phyloP scores from a whole-genome alignment of 768 basidiomycete genomes.

The Leucocoprinus sp. region DNA sequence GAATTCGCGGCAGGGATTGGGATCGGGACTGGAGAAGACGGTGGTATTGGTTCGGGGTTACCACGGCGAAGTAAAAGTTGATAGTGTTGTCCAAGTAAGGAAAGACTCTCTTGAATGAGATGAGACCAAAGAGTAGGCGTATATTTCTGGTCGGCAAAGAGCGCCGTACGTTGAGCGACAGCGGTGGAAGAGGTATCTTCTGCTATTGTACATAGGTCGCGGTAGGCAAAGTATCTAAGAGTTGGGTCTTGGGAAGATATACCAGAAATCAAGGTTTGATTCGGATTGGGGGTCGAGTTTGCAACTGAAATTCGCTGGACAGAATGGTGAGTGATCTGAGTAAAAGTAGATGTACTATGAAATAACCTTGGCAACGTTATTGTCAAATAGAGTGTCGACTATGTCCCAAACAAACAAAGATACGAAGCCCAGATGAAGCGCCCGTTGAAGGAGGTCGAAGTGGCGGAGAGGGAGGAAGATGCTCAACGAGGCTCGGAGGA shows the following conservation, averaged over 20 bases:
- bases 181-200: conserved; percentile 33
- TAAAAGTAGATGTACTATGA: background rate
- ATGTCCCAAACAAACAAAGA: conserved; percentile 59
- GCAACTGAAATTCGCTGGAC: conserved; percentile 42
- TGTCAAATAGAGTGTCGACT: conserved; percentile 51
- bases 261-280: conserved; percentile 55
- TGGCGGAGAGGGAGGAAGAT: conserved; percentile 41
- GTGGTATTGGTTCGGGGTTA: conserved; percentile 22
- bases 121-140: conserved; percentile 56
- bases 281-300: conserved; percentile 38
- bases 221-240: conserved; percentile 60
- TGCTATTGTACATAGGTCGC: conserved; percentile 49
- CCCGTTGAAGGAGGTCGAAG: conserved; percentile 34
- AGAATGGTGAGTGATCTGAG: conserved; percentile 2
- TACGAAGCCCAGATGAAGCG: conserved; percentile 42
- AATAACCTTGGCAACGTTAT: conserved; percentile 47
- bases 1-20: conserved; percentile 7
- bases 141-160: conserved; percentile 67
- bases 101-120: conserved; percentile 48
- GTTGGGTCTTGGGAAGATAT: conserved; percentile 41
- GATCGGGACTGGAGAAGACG: conserved; percentile 10
- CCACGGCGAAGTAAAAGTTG: conserved; percentile 59
- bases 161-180: conserved; percentile 36
- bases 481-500: conserved; percentile 49
- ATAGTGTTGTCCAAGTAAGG: conserved; percentile 62